Conservation (phyloP, 2,329 filamentous ascomycete genomes). For the Fusarium penzigii region DNA sequence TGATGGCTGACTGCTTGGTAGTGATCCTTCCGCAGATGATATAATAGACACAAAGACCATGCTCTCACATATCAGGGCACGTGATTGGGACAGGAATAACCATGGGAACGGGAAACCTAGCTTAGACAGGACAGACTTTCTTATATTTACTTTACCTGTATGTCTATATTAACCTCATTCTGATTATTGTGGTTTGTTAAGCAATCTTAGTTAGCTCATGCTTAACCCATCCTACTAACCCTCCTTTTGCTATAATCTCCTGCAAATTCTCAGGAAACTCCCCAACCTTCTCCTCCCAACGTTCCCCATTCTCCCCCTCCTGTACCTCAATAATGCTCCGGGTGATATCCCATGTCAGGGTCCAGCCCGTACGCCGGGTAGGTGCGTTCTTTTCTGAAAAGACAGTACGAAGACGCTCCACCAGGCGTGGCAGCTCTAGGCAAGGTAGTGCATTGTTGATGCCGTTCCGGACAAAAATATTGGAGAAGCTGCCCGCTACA, state of each 20-base stretch:
- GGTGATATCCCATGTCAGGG: slow-evolving; percentile 73
- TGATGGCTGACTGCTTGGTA: not conserved
- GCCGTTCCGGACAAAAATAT: slow-evolving; percentile 76
- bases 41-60: not conserved
- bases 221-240: slow-evolving; percentile 22
- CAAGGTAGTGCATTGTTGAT: slow-evolving; percentile 79
- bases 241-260: slow-evolving; percentile 28
- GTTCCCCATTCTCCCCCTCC: slow-evolving; percentile 18
- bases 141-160: too few species aligned
- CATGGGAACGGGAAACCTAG: too few species aligned
- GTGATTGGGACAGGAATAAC: too few species aligned
- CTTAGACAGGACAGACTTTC: too few species aligned
- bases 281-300: slow-evolving; percentile 28
- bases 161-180: not conserved
- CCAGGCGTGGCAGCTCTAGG: slow-evolving; percentile 67
- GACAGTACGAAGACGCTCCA: slow-evolving; percentile 58
- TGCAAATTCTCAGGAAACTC: slow-evolving; percentile 25
- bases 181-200: not conserved
- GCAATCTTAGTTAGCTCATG: slow-evolving; percentile 9
- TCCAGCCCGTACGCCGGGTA: slow-evolving; percentile 81
- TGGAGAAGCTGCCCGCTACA: slow-evolving; percentile 77
- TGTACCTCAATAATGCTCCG: slow-evolving; percentile 18
- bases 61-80: too few species aligned
- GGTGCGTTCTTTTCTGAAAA: slow-evolving; percentile 39
- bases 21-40: not conserved